Base-by-base conservation (phyloP, 208 protist species). In the Trypanosomatidae sp. region DNA sequence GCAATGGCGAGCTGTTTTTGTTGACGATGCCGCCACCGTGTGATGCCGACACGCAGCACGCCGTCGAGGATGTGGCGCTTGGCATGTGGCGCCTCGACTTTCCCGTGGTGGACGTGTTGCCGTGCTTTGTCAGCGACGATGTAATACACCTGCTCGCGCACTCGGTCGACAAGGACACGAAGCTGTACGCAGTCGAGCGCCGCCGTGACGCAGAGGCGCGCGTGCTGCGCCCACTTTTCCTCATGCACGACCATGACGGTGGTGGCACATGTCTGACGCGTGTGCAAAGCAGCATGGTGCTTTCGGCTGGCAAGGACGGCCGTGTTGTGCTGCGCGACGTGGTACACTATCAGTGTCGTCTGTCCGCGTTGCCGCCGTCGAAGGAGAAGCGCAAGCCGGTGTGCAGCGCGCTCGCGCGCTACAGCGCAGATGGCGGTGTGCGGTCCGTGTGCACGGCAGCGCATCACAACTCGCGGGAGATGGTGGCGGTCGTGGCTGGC, bases 81-180 rank as follows among this genome's bases (percentile, higher is more conserved):
- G 64, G 49, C 21, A 64, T 51, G 43, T 93, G 85, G 81, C 57
- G 80, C 2, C 63, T 88, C 16, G 85, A 93, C 48, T 84, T 88
- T 25, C 85, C 85, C 21, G 43, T 82, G 30, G 47, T 48, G 4
- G 66, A 74, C 21, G 48, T 82, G 44, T 44, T 77, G 6, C 48
- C 75, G 27, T 72, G 71, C 38, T 63, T 69, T 35, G 49, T 45
- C 10, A 55, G 66, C 21, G 61, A 59, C 8, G 61, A 69, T 0
- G 23, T 70, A 13, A 48, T 86, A 33, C 84, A 93, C 35, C 39
- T 90, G 32, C 59, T 88, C 15, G 67, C 68, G 20, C 66, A 82
- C 47, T 90, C 85, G 10, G 37, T 71, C 20, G 85, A 93, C 53
- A 84, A 82, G 39, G 77, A 88, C 53, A 73, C 80, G 2, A 90